phyloP scores from a whole-genome alignment of 2,329 filamentous ascomycete species.

The Aspergillus fijiensis region DNA sequence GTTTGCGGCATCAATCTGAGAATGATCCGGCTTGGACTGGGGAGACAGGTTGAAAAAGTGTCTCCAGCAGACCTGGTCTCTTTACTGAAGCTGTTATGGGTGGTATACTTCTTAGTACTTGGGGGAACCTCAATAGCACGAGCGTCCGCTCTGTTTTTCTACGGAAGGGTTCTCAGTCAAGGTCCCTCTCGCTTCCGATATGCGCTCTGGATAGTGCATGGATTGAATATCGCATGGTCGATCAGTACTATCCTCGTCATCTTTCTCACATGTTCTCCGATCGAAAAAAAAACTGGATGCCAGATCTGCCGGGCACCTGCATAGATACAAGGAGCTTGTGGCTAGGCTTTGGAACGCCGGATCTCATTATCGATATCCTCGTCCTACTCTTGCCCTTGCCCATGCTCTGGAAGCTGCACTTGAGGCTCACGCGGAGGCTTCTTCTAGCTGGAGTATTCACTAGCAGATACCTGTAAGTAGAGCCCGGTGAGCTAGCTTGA shows the following conservation, averaged over 20 bases:
- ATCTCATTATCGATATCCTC: not conserved
- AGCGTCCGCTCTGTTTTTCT: too few relatives aligned
- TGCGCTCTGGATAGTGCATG: too few relatives aligned
- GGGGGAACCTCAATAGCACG: too few relatives aligned
- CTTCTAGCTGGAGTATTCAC: not conserved
- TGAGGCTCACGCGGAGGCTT: not conserved
- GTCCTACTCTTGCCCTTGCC: not conserved
- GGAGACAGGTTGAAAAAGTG: too few relatives aligned
- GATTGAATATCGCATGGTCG: too few relatives aligned
- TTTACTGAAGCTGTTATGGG: too few relatives aligned
- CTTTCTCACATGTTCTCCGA: not conserved
- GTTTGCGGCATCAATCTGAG: too few relatives aligned
- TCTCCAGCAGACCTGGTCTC: too few relatives aligned
- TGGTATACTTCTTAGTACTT: too few relatives aligned
- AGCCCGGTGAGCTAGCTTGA: not conserved
- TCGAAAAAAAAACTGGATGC: not conserved
- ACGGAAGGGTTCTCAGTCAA: too few relatives aligned
- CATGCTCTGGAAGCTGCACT: not conserved
- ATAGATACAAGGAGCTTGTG: not conserved
- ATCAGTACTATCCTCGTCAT: not conserved
- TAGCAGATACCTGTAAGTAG: not conserved
- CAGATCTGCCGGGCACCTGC: not conserved
- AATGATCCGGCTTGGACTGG: too few relatives aligned
- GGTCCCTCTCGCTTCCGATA: too few relatives aligned
- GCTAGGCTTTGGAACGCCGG: not conserved